A percentile compares a stretch with the other conserved stretches of the same genome.
phyloP scores from a whole-genome alignment of 2,329 filamentous ascomycete genomes.

The Cladorrhinum sp. region DNA sequence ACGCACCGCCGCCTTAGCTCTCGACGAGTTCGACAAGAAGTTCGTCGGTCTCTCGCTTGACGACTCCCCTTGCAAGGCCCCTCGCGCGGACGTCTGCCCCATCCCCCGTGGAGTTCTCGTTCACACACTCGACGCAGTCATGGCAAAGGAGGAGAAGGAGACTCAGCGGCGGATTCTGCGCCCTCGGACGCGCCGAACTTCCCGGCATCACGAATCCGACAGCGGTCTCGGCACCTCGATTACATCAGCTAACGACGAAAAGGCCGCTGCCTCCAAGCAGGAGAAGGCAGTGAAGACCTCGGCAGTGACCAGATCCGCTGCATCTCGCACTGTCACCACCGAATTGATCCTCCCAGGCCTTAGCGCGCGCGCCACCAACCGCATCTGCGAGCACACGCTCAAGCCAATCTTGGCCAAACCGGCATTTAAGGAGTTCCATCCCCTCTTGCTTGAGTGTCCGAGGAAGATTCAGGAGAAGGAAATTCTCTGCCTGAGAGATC shows the following conservation, averaged over 20 bases:
- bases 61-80: slow-evolving; percentile 36
- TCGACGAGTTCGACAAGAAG: slow-evolving; percentile 63
- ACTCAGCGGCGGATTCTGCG: slow-evolving; percentile 50
- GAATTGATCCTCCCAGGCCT: slow-evolving; percentile 57
- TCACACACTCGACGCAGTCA: slow-evolving; percentile 51
- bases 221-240: slow-evolving; percentile 86
- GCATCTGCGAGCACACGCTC: slow-evolving; percentile 77
- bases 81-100: slow-evolving; percentile 56
- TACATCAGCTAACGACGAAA: slow-evolving; percentile 56
- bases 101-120: slow-evolving; percentile 59
- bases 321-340: slow-evolving; percentile 45
- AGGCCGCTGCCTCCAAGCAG: slow-evolving; percentile 42
- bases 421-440: slow-evolving; percentile 74
- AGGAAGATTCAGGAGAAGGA: slow-evolving; percentile 77
- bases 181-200: slow-evolving; percentile 52
- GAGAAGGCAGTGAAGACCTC: slow-evolving; percentile 41
- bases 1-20: slow-evolving; percentile 64
- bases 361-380: slow-evolving; percentile 66
- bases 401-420: slow-evolving; percentile 72
- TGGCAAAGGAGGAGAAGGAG: slow-evolving; percentile 42
- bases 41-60: slow-evolving; percentile 46
- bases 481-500: slow-evolving; percentile 85
- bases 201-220: slow-evolving; percentile 72
- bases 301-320: slow-evolving; percentile 60
- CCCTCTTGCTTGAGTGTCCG: slow-evolving; percentile 74